Conservation (phyloP, 768 basidiomycete genomes). For the Amanita subjunquillea region DNA sequence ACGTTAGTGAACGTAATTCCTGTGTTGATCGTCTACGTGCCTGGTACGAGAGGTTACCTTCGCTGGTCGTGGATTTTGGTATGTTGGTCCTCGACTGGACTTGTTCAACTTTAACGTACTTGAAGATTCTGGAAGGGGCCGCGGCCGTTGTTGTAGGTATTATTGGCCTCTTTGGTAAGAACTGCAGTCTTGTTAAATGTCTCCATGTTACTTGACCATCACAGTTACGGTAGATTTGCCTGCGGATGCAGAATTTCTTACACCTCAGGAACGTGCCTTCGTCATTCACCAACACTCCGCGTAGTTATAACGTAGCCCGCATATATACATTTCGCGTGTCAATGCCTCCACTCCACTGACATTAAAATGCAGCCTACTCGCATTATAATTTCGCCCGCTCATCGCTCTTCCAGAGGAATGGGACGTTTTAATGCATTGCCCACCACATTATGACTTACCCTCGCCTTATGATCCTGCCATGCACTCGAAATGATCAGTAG, state of each 20-base stretch:
- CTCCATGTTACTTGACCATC: neutral
- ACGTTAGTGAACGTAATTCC: conserved; percentile 57
- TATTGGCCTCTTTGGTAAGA: conserved; percentile 37
- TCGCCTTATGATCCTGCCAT: too few relatives aligned
- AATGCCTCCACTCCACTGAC: too few relatives aligned
- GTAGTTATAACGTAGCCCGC: too few relatives aligned
- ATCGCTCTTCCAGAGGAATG: too few relatives aligned
- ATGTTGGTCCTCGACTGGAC: conserved; percentile 9
- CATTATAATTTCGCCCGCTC: too few relatives aligned
- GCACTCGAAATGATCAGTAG: too few relatives aligned
- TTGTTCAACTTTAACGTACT: neutral
- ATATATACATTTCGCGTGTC: too few relatives aligned
- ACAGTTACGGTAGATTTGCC: conserved; percentile 57
- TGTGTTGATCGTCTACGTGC: conserved; percentile 49
- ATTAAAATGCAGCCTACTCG: too few relatives aligned
- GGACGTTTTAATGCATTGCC: too few relatives aligned
- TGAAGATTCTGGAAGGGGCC: conserved; percentile 54
- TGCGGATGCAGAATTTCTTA: conserved; percentile 49
- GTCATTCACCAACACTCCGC: conserved; percentile 23
- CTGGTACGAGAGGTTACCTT: conserved; percentile 30
- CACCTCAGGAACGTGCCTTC: conserved; percentile 47
- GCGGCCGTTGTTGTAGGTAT: conserved; percentile 48
- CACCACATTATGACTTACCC: too few relatives aligned
- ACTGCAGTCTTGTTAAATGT: neutral
- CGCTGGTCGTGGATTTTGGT: conserved; percentile 71